A percentile compares a stretch with the other conserved stretches of the same genome.
Evolutionary conservation across 805 yeast genomes (phyloP).

Genomic region (Diddensiella transvaalensis): DNA sequence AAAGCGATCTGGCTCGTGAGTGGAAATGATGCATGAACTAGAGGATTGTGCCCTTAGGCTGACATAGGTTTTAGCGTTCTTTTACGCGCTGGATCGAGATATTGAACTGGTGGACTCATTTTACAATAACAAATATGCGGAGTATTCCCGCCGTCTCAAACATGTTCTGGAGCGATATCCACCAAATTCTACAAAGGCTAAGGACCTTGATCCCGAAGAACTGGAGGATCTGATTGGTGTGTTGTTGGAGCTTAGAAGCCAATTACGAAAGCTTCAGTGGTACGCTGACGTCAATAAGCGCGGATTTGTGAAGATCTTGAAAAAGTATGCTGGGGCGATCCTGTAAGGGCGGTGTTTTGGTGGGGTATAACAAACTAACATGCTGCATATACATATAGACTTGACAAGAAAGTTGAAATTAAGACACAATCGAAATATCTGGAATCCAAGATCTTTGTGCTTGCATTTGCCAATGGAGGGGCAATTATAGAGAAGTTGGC

Average conservation of each 20-base stretch:
- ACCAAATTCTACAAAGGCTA: conserved; percentile 25
- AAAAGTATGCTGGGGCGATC: conserved; percentile 50
- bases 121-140: conserved; percentile 67
- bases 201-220: conserved; percentile 46
- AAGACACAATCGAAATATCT: conserved; percentile 54
- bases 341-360: too few species aligned
- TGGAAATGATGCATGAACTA: conserved; percentile 4
- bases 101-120: conserved; percentile 78
- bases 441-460: conserved; percentile 62
- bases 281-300: conserved; percentile 88
- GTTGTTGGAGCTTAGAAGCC: conserved; percentile 69
- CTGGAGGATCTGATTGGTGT: conserved; percentile 63
- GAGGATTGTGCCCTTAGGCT: too few species aligned
- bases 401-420: conserved; percentile 79
- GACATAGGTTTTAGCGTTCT: conserved; percentile 67
- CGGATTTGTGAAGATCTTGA: conserved; percentile 83
- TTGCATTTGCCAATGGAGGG: conserved; percentile 71
- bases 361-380: too few species aligned
- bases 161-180: conserved; percentile 34
- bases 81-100: conserved; percentile 73
- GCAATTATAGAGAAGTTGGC: conserved; percentile 54
- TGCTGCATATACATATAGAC: conserved; percentile 31
- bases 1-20: conserved; percentile 37
- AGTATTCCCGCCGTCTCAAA: conserved; percentile 67
- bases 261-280: conserved; percentile 84